phyloP scores from a whole-genome alignment of 1,139 yeast genomes.

The Scheffersomyces cryptocercus region DNA sequence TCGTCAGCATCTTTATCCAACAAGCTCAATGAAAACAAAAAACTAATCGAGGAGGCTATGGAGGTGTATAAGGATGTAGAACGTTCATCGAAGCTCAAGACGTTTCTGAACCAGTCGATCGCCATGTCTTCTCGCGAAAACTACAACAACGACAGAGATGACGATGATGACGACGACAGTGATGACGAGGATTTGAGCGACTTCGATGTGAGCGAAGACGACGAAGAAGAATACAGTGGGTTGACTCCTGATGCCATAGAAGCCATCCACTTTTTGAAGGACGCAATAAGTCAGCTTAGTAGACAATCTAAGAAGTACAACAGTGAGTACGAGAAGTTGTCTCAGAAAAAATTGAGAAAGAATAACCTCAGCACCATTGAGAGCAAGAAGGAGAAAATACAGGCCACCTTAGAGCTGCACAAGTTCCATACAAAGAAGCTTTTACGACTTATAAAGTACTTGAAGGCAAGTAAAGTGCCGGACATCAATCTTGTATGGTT shows the following conservation, averaged over 20 bases:
- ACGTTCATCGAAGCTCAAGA: slow-evolving; percentile 45
- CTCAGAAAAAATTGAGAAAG: slow-evolving; percentile 43
- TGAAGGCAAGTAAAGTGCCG: slow-evolving; percentile 31
- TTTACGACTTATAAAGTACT: slow-evolving; percentile 30
- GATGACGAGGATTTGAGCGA: slow-evolving; percentile 9
- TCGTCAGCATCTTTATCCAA: slow-evolving; percentile 13
- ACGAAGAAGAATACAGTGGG: slow-evolving; percentile 17
- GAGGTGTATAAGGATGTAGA: slow-evolving; percentile 51
- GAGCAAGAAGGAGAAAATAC: slow-evolving; percentile 46
- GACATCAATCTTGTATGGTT: slow-evolving; percentile 37
- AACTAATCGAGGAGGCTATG: slow-evolving; percentile 50
- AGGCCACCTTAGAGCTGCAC: slow-evolving; percentile 32
- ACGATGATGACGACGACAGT: slow-evolving; percentile 16
- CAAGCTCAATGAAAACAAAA: slow-evolving; percentile 43
- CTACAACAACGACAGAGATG: slow-evolving; percentile 21
- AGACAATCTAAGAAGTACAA: slow-evolving; percentile 39
- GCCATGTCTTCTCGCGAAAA: slow-evolving; percentile 45
- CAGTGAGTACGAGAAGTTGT: slow-evolving; percentile 36
- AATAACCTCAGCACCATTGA: slow-evolving; percentile 39
- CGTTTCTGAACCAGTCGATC: slow-evolving; percentile 49
- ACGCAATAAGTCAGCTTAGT: slow-evolving; percentile 13
- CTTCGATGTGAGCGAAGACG: slow-evolving; percentile 16
- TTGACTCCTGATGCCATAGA: slow-evolving; percentile 39
- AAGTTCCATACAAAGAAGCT: slow-evolving; percentile 44
- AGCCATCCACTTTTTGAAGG: slow-evolving; percentile 18